These are phyloP conservation scores for Brassica balearica DNA, from an alignment of 441 rosid species.

Conservation along the genomic window DNA sequence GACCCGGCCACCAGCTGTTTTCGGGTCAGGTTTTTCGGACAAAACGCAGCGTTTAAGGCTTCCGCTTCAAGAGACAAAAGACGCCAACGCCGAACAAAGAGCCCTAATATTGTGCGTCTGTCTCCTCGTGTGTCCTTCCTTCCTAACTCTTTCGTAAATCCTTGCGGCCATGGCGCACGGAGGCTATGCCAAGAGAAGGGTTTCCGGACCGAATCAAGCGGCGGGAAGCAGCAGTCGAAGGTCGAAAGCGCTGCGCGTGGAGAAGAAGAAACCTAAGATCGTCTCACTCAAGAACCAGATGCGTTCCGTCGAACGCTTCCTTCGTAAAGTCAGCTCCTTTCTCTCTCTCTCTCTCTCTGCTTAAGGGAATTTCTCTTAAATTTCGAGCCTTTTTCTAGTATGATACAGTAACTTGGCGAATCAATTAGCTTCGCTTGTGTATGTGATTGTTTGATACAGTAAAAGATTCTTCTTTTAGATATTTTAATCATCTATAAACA, in stretches of 20 bases:
- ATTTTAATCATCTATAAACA: neutral
- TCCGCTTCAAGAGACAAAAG: neutral
- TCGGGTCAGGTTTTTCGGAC: neutral
- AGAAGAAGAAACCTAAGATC: conserved; percentile 78
- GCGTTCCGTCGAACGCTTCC: conserved; percentile 90
- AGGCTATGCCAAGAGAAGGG: conserved; percentile 80
- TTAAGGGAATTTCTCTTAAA: neutral
- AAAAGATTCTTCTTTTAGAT: neutral
- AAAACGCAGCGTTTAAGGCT: neutral
- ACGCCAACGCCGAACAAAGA: neutral
- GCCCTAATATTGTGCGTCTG: no score
- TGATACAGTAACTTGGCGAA: neutral
- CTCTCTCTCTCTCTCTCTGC: conserved; percentile 1
- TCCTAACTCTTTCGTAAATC: neutral
- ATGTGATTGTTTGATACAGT: neutral
- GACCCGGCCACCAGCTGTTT: neutral
- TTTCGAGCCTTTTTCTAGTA: neutral
- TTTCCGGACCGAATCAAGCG: conserved; percentile 67
- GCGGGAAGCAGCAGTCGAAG: conserved; percentile 78
- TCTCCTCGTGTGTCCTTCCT: no score
- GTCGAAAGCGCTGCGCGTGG: conserved; percentile 65
- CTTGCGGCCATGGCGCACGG: conserved; percentile 79
- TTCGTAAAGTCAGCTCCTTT: conserved; percentile 68
- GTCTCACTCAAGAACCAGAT: conserved; percentile 91
- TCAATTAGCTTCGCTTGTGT: neutral